Evolutionary conservation across 352 stramenopile species (phyloP).

Genomic region (Pythium monospermum): DNA sequence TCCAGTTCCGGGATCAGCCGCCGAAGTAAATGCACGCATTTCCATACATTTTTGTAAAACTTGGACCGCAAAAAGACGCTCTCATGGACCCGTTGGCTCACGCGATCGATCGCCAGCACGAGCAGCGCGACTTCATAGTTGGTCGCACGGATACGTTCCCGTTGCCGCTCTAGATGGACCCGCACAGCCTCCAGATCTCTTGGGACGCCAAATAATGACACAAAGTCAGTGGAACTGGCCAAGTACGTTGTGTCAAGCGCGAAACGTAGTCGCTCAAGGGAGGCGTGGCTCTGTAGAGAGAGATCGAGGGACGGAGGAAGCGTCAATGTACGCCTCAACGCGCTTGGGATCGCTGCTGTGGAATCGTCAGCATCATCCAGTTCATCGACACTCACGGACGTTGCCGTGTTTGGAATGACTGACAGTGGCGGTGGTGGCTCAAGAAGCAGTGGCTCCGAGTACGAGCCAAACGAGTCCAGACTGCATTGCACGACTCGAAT

Average conservation of each 20-base stretch:
- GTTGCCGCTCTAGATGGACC: constrained; percentile 18
- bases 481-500: constrained; percentile 57
- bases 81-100: constrained; percentile 15
- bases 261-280: constrained; percentile 6
- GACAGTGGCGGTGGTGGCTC: constrained; percentile 20
- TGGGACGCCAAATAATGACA: constrained; percentile 7
- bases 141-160: constrained; percentile 22
- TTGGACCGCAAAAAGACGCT: constrained; percentile 14
- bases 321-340: constrained; percentile 7
- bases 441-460: constrained; percentile 50
- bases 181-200: constrained; percentile 1
- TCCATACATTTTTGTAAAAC: constrained; percentile 21
- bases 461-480: constrained; percentile 38
- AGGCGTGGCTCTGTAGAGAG: constrained; percentile 1
- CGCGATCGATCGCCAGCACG: constrained; percentile 28
- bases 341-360: background rate
- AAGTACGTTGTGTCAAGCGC: constrained; percentile 19
- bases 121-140: constrained; percentile 53
- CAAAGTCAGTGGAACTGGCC: background rate
- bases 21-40: constrained; percentile 22
- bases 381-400: too few relatives aligned
- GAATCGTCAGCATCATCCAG: background rate
- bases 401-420: background rate
- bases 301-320: constrained; percentile 5
- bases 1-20: constrained; percentile 48